Evolutionary conservation across 2,329 filamentous ascomycete species (phyloP).

Genomic region (Cercospora beticola): DNA sequence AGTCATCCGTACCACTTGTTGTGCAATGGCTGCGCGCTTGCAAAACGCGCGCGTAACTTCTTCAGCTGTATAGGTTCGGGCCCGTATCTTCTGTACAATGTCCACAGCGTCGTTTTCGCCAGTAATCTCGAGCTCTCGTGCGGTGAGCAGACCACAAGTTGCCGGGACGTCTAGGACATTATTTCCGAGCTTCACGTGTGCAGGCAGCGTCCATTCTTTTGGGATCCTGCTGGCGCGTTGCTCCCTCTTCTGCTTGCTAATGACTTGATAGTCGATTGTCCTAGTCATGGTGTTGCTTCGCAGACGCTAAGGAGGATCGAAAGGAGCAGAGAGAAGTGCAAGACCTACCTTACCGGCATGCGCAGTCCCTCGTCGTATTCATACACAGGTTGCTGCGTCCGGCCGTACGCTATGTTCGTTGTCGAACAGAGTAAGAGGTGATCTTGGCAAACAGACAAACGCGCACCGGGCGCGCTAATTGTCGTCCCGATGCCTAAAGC

Average conservation of each 20-base stretch:
- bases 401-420: not conserved
- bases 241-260: not conserved
- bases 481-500: not conserved
- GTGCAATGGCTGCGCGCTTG: slow-evolving; percentile 39
- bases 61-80: slow-evolving; percentile 30
- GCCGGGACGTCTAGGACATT: slow-evolving; percentile 2
- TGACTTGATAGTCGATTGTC: not conserved
- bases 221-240: slow-evolving; percentile 3
- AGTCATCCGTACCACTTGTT: slow-evolving; percentile 26
- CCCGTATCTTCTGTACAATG: slow-evolving; percentile 39
- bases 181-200: not conserved
- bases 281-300: not conserved
- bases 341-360: not conserved
- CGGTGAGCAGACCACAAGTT: slow-evolving; percentile 49
- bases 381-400: not conserved
- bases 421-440: not conserved
- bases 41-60: slow-evolving; percentile 42
- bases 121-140: slow-evolving; percentile 54
- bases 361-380: not conserved
- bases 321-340: not conserved
- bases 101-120: slow-evolving; percentile 50
- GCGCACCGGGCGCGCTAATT: too few relatives aligned
- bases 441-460: too few relatives aligned
- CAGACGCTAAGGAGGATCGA: not conserved
- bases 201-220: slow-evolving; percentile 9